phyloP scores from a whole-genome alignment of 1,139 yeast genomes.

The Yamadazyma siamensis region DNA sequence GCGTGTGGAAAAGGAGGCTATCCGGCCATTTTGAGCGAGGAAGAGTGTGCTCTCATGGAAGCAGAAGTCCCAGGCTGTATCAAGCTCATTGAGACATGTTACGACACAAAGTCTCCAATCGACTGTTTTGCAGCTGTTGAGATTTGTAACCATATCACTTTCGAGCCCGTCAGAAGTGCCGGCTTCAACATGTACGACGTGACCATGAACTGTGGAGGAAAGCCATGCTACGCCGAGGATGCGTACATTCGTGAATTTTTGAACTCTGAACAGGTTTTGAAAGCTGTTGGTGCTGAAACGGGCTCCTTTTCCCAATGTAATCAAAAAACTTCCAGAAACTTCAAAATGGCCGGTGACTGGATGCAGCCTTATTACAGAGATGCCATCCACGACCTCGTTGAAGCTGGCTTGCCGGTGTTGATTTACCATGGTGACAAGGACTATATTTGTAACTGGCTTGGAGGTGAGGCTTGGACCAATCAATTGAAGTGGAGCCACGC shows the following conservation, averaged over 20 bases:
- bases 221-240: conserved; percentile 56
- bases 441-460: conserved; percentile 37
- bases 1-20: conserved; percentile 82
- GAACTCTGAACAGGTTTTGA: conserved; percentile 40
- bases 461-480: conserved; percentile 33
- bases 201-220: conserved; percentile 76
- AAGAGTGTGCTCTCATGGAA: conserved; percentile 70
- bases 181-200: conserved; percentile 92
- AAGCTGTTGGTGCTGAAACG: conserved; percentile 78
- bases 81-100: conserved; percentile 71
- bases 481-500: conserved; percentile 27
- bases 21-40: conserved; percentile 65
- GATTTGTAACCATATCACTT: conserved; percentile 22
- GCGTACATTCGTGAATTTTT: conserved; percentile 26
- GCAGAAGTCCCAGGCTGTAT: conserved; percentile 68
- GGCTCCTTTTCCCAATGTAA: conserved; percentile 71
- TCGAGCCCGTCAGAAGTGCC: conserved; percentile 11
- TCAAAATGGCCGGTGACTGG: conserved; percentile 83
- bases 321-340: conserved; percentile 74
- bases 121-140: conserved; percentile 79
- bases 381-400: conserved; percentile 6
- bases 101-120: conserved; percentile 68
- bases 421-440: conserved; percentile 38
- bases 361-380: conserved; percentile 45
- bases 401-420: conserved; percentile 20